phyloP scores from a whole-genome alignment of 768 basidiomycete genomes.

The Serendipita sp. region DNA sequence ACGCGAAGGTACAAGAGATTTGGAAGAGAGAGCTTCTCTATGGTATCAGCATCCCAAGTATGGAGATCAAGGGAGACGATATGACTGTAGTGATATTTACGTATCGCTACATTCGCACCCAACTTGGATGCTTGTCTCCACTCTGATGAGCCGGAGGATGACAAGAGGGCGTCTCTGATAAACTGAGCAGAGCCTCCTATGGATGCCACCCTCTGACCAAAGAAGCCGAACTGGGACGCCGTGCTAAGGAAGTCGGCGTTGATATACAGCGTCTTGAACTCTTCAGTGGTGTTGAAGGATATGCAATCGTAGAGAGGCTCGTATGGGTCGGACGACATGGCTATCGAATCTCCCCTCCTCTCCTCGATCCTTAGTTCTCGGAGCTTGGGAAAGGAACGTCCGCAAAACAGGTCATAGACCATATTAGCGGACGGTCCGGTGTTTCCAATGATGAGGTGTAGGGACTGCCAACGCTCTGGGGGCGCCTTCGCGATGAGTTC shows the following conservation, averaged over 20 bases:
- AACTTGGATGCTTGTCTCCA: background rate
- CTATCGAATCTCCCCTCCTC: background rate
- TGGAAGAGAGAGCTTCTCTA: background rate
- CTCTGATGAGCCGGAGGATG: background rate
- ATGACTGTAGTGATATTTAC: background rate
- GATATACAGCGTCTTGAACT: background rate
- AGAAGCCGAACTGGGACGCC: background rate
- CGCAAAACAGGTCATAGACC: background rate
- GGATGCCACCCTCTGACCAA: background rate
- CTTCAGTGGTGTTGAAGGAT: background rate
- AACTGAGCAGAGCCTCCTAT: background rate
- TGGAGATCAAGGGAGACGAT: background rate
- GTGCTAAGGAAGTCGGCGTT: background rate
- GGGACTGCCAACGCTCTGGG: background rate
- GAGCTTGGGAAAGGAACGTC: background rate
- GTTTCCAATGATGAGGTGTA: background rate
- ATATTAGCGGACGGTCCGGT: background rate
- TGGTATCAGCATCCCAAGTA: background rate
- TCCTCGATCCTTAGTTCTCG: background rate
- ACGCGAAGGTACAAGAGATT: constrained; percentile 1
- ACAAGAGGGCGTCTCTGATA: background rate
- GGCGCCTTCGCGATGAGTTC: background rate
- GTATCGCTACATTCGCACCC: background rate
- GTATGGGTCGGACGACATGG: background rate
- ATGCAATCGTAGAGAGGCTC: background rate